Base-by-base conservation (phyloP, 2,329 filamentous ascomycete species). In the Knufia fluminis region DNA sequence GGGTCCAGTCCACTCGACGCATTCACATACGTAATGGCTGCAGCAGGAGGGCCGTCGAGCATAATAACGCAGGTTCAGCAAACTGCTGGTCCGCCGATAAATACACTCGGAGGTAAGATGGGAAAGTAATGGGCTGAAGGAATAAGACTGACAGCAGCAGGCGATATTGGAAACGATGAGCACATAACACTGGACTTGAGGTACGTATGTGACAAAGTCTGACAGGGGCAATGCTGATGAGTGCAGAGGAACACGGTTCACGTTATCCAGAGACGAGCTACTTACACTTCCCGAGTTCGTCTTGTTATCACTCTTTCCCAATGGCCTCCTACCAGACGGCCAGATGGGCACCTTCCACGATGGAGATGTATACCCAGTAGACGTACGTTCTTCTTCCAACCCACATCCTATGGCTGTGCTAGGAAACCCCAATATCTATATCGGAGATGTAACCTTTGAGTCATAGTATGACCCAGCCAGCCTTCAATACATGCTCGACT, bases 31-130 rank as follows among this genome's bases (percentile, higher is more conserved):
- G 80, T 95, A 67, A 98, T 98, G 92, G 90, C 92, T 71, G 86
- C 89, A 67, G 90, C 91, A 71, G 91, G 91, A 76, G 91, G 90
- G 73, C 86, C 90, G 61, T 85, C 90, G 74, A 97, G 92, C 79
- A 95, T 98, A 66, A 94, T 98, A 72, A 98, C 92, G 70, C 92
- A 98, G 74, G 92, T 98, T 61, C 90, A 94, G 66, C 92, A 98
- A 71, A 85, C 85, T 58, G 90, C 85, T 45, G 76, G 78, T 19
- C 86, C 89, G 61, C 86, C 90, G 32, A 81, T 96, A 60, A 94
- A 92, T 68, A 85, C 87, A 49, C 76, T 97, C 53, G 88, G 86
- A 79, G 86, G 86, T 89, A 71, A 63, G 76, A 56, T 33, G 16
- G 54, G 14, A 28, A 31, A 28, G 41, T 19, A 28, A n/a, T 23